phyloP scores from a whole-genome alignment of 441 rosid species.

The Aquilaria agallochum region DNA sequence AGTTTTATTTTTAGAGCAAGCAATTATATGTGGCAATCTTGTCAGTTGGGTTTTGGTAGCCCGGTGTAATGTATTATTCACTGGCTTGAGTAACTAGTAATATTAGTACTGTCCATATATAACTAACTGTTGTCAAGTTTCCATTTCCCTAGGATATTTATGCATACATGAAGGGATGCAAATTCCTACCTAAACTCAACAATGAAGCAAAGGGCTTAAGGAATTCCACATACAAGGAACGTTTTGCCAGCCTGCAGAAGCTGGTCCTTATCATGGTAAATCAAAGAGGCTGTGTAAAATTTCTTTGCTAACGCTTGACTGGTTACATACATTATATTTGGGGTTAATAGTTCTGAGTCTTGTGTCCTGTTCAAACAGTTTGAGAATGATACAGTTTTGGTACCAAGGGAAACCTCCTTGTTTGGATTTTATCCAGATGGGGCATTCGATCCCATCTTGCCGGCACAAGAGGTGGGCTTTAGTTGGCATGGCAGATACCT shows the following conservation, averaged over 20 bases:
- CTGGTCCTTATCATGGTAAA: conserved; percentile 73
- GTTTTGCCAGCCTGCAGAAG: conserved; percentile 67
- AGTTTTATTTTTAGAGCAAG: too few species aligned
- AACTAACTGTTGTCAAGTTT: background rate
- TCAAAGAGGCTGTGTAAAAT: background rate
- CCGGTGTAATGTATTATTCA: too few species aligned
- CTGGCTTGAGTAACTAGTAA: too few species aligned
- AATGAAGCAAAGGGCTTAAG: conserved; percentile 44
- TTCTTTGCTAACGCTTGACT: too few species aligned
- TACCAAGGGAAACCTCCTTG: conserved; percentile 85
- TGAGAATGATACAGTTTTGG: conserved; percentile 64
- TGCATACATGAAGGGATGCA: conserved; percentile 57
- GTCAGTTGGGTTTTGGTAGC: too few species aligned
- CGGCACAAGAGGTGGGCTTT: conserved; percentile 47
- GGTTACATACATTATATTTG: background rate
- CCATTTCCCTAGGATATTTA: conserved; percentile 46
- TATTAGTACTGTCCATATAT: conserved; percentile 31
- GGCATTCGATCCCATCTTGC: conserved; percentile 41
- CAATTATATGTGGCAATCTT: too few species aligned
- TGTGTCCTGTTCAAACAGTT: conserved; percentile 37
- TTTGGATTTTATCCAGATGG: conserved; percentile 87
- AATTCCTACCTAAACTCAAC: conserved; percentile 81
- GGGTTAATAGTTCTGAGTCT: conserved; percentile 10
- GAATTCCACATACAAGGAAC: conserved; percentile 72
- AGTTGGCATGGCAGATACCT: too few species aligned